Evolutionary conservation across 768 basidiomycete genomes (phyloP), one percentile per base, ranked within the genome.

Genomic region (Dioszegia crocea): DNA sequence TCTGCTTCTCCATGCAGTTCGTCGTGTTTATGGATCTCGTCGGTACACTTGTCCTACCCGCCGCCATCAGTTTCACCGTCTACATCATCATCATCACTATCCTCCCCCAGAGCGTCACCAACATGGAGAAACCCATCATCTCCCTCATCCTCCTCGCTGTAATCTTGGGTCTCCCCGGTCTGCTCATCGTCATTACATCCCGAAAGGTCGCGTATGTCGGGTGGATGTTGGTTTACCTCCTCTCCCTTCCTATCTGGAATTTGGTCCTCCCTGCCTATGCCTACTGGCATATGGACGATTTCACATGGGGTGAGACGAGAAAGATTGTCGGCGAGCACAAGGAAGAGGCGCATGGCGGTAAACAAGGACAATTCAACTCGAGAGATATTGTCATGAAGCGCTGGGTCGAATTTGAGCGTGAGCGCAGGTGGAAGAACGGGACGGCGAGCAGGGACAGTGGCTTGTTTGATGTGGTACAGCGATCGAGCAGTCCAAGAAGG

Each of bases 1-100:
- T 98, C 86, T 99, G 96, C 81, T 98, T 99, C 84, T 93, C 91
- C 11, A 97, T 97, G 94, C 93, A 96, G 81, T 97, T 97, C 73
- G 91, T 97, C 66, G 91, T 94, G 33, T 92, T 88, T 75, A 99
- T 99, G 93, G 96, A 99, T 75, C 81, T 99, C 63, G 85, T 89
- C 61, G 94, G 94, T 74, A 98, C 96, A 2, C 83, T 99, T 62
- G 94, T 98, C 27, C 82, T 98, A 23, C 96, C 96, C 21, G 96
- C 93, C 39, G 94, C 96, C 62, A 98, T 98, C 79, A 84, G 89
- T 38, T 98, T 99, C 82, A 98, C 96, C 0, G 77, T 94, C 51
- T 96, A 94, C 77, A 86, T 97, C 71, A 86, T 97, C 80, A 83
- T 98, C 76, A 80, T 83, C 61, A 86, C 94, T 53, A 86, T 88